Evolutionary conservation across 129 eudicot species (phyloP), one percentile per base, ranked within the genome.

Genomic region (Deinandra increscens): DNA sequence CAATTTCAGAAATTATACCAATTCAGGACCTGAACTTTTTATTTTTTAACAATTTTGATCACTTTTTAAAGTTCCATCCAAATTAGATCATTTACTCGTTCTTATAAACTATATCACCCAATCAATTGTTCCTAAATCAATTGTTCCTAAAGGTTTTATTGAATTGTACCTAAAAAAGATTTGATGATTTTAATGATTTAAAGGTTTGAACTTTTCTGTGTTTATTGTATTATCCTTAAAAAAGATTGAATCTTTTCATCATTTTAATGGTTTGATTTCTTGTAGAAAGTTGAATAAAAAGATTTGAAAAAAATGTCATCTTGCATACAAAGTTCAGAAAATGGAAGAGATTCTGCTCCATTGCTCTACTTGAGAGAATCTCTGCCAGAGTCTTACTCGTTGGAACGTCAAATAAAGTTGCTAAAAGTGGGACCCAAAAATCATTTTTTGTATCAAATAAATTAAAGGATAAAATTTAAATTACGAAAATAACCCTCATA

Each of bases 261-360:
- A 44, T 31, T 74, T 53, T 37, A 41, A 41, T 63, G 50, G 31
- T 73, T 49, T 5, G 23, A 60, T n/a, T 53, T 68, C 20, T 69
- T 77, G 66, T 76, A 77, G 81, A 70, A 51, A 69, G 0, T 39
- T 77, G 20, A 77, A 22, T 37, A 69, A 0, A 76, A 48, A 49
- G 55, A 70, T 31, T 49, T 60, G 37, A 71, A 73, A 64, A n/a
- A 67, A 29, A 89, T 86, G 96, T 87, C 87, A 19, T 77, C 90
- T 67, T 86, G 81, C 66, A 82, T 81, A 58, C 87, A 85, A 9
- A 64, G 64, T 66, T 71, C 95, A 75, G 79, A 79, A 71, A 73
- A 75, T 66, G 85, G 75, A 68, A 85, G 88, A 79, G 84, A 84
- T 58, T 64, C 86, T 4, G 62, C 77, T 31, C 69, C 82, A 33